phyloP scores from a whole-genome alignment of 768 basidiomycete species.

The Mycena capillaripes region DNA sequence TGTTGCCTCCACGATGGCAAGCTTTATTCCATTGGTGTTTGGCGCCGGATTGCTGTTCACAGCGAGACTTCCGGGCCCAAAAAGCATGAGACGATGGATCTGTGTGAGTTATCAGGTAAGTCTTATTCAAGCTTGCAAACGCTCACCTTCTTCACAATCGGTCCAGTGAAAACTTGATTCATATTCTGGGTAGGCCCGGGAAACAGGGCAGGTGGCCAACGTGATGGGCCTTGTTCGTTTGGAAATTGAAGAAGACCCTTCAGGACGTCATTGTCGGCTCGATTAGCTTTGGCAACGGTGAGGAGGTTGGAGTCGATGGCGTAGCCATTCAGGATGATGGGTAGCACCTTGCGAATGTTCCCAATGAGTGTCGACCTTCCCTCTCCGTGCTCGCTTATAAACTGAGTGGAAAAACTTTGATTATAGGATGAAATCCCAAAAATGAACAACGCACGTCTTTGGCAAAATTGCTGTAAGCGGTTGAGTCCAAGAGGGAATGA shows the following conservation, averaged over 20 bases:
- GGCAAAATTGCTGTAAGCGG: background rate
- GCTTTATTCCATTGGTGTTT: background rate
- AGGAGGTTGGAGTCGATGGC: background rate
- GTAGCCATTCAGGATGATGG: background rate
- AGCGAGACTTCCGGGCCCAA: background rate
- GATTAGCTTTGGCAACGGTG: background rate
- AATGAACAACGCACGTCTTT: background rate
- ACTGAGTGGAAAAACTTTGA: too few species aligned
- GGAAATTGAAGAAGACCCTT: background rate
- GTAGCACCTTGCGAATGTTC: background rate
- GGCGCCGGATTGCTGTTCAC: background rate
- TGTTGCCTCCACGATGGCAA: background rate
- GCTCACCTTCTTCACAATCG: background rate
- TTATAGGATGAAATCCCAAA: background rate
- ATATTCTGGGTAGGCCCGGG: background rate
- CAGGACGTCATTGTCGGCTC: background rate
- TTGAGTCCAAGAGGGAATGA: background rate
- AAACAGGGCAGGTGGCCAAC: background rate
- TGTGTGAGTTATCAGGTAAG: background rate
- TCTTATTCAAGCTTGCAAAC: too few species aligned
- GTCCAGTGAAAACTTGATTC: background rate
- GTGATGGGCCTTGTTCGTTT: background rate
- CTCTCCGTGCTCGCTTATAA: background rate
- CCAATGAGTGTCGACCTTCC: background rate
- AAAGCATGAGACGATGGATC: constrained; percentile 1